Base-by-base conservation (phyloP, 805 yeast species). In the Yarrowia keelungensis region DNA sequence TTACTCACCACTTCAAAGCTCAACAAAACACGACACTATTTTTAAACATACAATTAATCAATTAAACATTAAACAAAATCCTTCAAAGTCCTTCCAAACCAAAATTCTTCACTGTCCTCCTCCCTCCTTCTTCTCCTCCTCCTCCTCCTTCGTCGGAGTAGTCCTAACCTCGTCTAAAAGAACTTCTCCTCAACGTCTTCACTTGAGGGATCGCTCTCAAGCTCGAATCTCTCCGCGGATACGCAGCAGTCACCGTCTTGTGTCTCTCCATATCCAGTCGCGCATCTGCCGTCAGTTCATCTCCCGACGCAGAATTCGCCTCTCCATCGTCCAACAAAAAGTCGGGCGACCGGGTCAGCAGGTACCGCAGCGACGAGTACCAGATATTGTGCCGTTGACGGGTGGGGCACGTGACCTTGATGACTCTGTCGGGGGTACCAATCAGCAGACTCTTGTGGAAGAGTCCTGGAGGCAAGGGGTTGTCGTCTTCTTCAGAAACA, bases 371-470 rank as follows among this genome's bases (percentile, higher is more conserved):
- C 0, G 97, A 90, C 74, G 91, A 89, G 77, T 83, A 89, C 99
- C 99, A 94, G 47, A 92, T 87, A 75, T 91, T 91, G 77, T 94
- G 98, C 53, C 97, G 86, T 72, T 88, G 89, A 75, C 95, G 84
- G 0, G 92, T 90, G 8, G 95, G 88, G 79, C 98, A 93, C 0
- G 98, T 94, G 67, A 94, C 81, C 78, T 88, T 91, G 72, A 94
- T 79, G 4, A 86, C 80, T 67, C 89, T 85, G 51, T 85, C 85
- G 65, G 85, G 85, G 2, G 97, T 87, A 69, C 84, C 88, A 47
- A 95, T 86, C 62, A 93, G 77, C 67, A 94, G 89, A 74, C 95
- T 87, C 83, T 90, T 91, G 78, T 90, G 91, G 77, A 89, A 91
- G 49, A 94, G 79, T 0, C 97, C 98, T 0, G 95, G 88, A 4